A percentile compares a stretch with the other conserved stretches of the same genome.
These are phyloP conservation scores for Pythium pyrilobum DNA, from an alignment of 352 stramenopile species.

Conservation along the genomic window DNA sequence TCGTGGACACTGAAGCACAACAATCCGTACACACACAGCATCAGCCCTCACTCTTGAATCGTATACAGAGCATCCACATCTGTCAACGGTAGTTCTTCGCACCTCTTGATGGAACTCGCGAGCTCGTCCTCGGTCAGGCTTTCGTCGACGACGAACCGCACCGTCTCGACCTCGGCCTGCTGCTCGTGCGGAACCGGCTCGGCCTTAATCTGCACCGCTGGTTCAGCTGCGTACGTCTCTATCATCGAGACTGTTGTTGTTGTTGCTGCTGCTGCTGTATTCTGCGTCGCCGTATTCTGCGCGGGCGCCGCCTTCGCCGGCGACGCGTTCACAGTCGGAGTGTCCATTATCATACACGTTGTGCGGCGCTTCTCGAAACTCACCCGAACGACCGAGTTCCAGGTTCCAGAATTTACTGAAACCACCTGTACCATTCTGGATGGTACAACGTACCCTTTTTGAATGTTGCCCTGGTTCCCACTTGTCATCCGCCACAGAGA, in stretches of 20 bases:
- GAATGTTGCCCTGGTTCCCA: constrained; percentile 4
- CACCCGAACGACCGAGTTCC: not conserved
- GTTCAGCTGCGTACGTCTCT: not conserved
- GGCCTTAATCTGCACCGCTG: not conserved
- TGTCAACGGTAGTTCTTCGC: not conserved
- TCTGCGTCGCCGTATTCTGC: not conserved
- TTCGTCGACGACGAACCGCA: constrained; percentile 6
- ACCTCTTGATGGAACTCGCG: constrained; percentile 22
- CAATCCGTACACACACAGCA: not conserved
- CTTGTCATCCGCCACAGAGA: not conserved
- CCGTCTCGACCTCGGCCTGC: not conserved
- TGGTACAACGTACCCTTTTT: constrained; percentile 24
- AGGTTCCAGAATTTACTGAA: not conserved
- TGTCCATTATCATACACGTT: too few species aligned
- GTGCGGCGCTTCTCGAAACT: too few species aligned
- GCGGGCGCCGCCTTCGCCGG: not conserved
- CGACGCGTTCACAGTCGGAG: not conserved
- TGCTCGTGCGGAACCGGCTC: not conserved
- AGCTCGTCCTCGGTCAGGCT: constrained; percentile 20
- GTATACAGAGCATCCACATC: too few species aligned
- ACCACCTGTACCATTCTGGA: not conserved
- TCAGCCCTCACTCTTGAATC: too few species aligned
- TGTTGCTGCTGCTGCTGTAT: not conserved
- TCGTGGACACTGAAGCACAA: constrained; percentile 22
- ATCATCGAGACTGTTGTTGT: not conserved